Evolutionary conservation across 2,329 filamentous ascomycete genomes (phyloP).

Genomic region (Cryoendolithus antarcticus): DNA sequence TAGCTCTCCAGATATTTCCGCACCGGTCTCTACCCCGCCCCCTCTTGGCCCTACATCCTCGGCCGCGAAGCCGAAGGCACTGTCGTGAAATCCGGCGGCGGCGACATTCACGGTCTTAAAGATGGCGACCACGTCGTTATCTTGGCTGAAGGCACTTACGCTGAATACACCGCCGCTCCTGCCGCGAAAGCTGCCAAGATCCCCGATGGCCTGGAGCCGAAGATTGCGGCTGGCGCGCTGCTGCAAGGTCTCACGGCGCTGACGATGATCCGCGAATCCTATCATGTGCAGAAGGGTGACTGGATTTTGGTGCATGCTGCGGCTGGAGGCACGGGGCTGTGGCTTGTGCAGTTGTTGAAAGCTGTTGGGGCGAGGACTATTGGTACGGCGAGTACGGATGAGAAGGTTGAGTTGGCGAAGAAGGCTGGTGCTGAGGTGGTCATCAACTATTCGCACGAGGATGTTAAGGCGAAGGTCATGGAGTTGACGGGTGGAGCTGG

Average conservation of each 20-base stretch:
- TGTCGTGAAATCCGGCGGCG: slow-evolving; percentile 49
- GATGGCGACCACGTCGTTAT: slow-evolving; percentile 62
- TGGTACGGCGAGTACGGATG: slow-evolving; percentile 60
- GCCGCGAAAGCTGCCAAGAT: slow-evolving; percentile 48
- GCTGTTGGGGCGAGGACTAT: slow-evolving; percentile 65
- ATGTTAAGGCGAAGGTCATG: slow-evolving; percentile 47
- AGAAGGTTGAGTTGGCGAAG: slow-evolving; percentile 60
- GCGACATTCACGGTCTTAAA: slow-evolving; percentile 40
- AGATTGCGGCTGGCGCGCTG: slow-evolving; percentile 55
- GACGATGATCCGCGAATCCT: slow-evolving; percentile 63
- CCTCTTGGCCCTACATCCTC: slow-evolving; percentile 58
- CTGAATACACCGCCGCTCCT: slow-evolving; percentile 45
- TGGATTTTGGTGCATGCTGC: slow-evolving; percentile 79
- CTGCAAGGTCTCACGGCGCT: slow-evolving; percentile 76
- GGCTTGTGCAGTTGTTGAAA: slow-evolving; percentile 63
- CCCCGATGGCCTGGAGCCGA: slow-evolving; percentile 48
- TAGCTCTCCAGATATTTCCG: slow-evolving; percentile 57
- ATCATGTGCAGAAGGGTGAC: slow-evolving; percentile 59
- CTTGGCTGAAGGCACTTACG: slow-evolving; percentile 45
- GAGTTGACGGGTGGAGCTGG: slow-evolving; percentile 63
- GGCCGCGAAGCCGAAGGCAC: slow-evolving; percentile 69
- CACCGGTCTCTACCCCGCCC: slow-evolving; percentile 61
- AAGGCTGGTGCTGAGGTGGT: slow-evolving; percentile 58
- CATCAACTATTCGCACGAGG: slow-evolving; percentile 54
- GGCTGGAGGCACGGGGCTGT: slow-evolving; percentile 66